Evolutionary conservation across 768 basidiomycete genomes (phyloP).

Genomic region (Boletus sp.): DNA sequence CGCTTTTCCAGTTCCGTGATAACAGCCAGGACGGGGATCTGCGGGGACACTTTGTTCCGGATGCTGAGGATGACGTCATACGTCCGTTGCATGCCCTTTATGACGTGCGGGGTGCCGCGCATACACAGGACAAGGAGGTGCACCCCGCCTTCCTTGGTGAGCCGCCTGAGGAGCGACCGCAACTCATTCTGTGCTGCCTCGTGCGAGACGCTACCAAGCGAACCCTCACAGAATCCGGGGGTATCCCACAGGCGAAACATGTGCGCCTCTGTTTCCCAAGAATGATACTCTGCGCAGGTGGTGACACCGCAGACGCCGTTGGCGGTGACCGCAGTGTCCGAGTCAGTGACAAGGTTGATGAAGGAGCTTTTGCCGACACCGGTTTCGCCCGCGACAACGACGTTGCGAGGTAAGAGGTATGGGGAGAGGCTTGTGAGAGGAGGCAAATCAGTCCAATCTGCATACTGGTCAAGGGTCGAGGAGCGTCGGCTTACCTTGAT

Average conservation of each 20-base stretch:
- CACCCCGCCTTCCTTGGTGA: conserved; percentile 23
- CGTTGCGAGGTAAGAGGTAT: conserved; percentile 15
- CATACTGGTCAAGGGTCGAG: too few species aligned
- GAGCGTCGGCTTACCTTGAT: neutral
- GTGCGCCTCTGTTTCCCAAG: conserved; percentile 23
- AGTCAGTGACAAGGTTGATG: conserved; percentile 22
- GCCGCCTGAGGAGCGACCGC: conserved; percentile 17
- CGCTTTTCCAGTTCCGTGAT: conserved; percentile 27
- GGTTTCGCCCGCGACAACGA: conserved; percentile 24
- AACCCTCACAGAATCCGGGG: conserved; percentile 22
- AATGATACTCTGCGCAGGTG: conserved; percentile 4
- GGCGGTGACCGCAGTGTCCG: conserved; percentile 12
- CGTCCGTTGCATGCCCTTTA: conserved; percentile 21
- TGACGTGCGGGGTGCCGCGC: conserved; percentile 19
- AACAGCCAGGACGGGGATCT: conserved; percentile 26
- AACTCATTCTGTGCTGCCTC: conserved; percentile 20
- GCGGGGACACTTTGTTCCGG: conserved; percentile 19
- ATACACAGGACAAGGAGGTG: conserved; percentile 28
- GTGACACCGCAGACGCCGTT: conserved; percentile 27
- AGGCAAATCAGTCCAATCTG: neutral
- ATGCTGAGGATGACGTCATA: conserved; percentile 18
- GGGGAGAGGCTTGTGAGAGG: neutral
- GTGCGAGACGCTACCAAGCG: conserved; percentile 23
- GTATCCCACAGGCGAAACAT: conserved; percentile 26
- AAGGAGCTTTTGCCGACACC: conserved; percentile 29